Evolutionary conservation across 2,329 filamentous ascomycete species (phyloP).

Genomic region (Leptodontidium sp.): DNA sequence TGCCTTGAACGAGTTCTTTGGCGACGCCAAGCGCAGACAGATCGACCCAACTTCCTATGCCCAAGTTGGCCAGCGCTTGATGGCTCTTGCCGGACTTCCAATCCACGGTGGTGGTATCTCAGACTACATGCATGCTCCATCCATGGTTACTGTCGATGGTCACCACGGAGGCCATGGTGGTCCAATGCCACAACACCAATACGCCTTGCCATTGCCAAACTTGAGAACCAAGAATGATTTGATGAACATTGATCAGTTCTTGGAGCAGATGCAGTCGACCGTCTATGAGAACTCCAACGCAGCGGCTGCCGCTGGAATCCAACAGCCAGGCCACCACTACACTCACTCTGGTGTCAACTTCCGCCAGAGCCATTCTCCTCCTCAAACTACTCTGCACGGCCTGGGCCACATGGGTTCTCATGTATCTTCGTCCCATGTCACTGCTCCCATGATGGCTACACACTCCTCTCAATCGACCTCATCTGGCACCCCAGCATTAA

Average conservation of each 20-base stretch:
- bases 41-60: conserved; percentile 91
- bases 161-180: conserved; percentile 56
- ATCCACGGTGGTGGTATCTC: conserved; percentile 62
- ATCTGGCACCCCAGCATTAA: conserved; percentile 76
- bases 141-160: conserved; percentile 63
- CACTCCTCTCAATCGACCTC: conserved; percentile 59
- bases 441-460: conserved; percentile 68
- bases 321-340: conserved; percentile 76
- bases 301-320: conserved; percentile 79
- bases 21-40: conserved; percentile 88
- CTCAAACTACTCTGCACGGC: conserved; percentile 47
- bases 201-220: conserved; percentile 88
- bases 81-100: conserved; percentile 78
- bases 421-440: conserved; percentile 54
- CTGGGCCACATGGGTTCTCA: conserved; percentile 42
- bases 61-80: conserved; percentile 87
- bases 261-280: conserved; percentile 95
- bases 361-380: conserved; percentile 64
- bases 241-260: conserved; percentile 90
- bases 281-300: conserved; percentile 93
- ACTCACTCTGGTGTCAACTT: conserved; percentile 61
- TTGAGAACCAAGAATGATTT: conserved; percentile 93
- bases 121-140: conserved; percentile 64
- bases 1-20: conserved; percentile 92
- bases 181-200: conserved; percentile 76